Evolutionary conservation across 805 yeast genomes (phyloP).

Genomic region (Metschnikowia continentalis): DNA sequence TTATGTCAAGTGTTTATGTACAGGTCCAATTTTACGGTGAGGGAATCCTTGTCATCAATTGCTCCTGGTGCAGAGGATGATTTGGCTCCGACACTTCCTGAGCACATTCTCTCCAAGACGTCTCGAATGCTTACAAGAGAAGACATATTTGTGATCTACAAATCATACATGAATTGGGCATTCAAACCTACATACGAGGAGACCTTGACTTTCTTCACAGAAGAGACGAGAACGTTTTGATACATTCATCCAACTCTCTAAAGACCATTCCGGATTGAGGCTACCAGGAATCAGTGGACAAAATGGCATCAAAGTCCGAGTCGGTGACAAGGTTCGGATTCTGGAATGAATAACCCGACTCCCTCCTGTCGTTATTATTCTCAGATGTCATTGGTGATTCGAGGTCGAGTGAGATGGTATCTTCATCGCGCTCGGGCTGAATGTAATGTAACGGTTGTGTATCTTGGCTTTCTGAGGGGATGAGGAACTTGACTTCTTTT

Average conservation of each 20-base stretch:
- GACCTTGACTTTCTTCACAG: slow-evolving; percentile 15
- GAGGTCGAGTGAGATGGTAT: not conserved
- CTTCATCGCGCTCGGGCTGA: not conserved
- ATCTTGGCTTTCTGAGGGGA: not conserved
- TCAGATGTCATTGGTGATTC: not conserved
- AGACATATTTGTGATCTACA: slow-evolving; percentile 51
- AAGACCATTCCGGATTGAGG: not conserved
- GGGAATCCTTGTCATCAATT: slow-evolving; percentile 46
- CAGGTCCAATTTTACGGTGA: slow-evolving; percentile 39
- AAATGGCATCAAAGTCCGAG: not conserved
- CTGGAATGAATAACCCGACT: not conserved
- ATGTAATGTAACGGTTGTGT: not conserved
- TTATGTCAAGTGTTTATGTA: slow-evolving; percentile 39
- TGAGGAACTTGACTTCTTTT: not conserved
- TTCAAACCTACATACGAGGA: slow-evolving; percentile 60
- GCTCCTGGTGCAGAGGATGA: slow-evolving; percentile 81
- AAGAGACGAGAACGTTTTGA: slow-evolving; percentile 14
- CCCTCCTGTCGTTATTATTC: not conserved
- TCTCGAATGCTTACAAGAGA: slow-evolving; percentile 48
- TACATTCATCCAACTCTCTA: not conserved
- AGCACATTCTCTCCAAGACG: slow-evolving; percentile 38
- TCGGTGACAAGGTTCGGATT: not conserved
- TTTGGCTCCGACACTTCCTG: slow-evolving; percentile 25
- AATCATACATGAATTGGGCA: slow-evolving; percentile 70
- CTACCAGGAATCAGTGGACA: not conserved